Conservation (phyloP, 169 alveolate genomes). For the Eimeria acervulina region DNA sequence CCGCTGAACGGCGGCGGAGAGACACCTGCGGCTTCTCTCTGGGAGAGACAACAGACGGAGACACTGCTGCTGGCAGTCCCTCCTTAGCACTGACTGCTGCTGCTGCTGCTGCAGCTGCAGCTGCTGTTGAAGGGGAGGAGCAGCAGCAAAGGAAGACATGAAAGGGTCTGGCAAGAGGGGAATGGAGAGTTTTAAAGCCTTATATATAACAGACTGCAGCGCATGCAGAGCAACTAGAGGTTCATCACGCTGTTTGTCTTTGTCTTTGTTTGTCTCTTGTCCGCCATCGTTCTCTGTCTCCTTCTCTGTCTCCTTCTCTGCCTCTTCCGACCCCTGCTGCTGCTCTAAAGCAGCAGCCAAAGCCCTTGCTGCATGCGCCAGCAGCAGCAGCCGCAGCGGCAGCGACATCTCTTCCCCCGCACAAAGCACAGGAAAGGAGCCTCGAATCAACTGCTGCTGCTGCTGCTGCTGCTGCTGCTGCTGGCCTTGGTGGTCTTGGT, state of each 20-base stretch:
- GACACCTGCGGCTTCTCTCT: neutral
- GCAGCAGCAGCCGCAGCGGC: slow-evolving; percentile 26
- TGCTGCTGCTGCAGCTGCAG: slow-evolving; percentile 60
- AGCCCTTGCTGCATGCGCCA: slow-evolving; percentile 19
- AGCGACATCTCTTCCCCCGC: slow-evolving; percentile 29
- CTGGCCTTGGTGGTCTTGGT: slow-evolving; percentile 3
- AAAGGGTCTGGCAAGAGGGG: slow-evolving; percentile 33
- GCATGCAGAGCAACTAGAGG: slow-evolving; percentile 55
- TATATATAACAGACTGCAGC: slow-evolving; percentile 30
- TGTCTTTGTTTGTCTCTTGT: neutral
- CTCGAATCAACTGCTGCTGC: slow-evolving; percentile 46
- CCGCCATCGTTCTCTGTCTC: neutral
- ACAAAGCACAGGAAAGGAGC: slow-evolving; percentile 16
- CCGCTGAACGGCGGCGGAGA: neutral
- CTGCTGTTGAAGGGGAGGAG: neutral
- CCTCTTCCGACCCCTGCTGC: neutral
- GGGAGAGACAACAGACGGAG: neutral
- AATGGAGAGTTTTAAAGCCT: slow-evolving; percentile 5
- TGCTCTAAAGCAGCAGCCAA: neutral
- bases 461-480: slow-evolving; percentile 65
- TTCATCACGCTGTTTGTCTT: neutral
- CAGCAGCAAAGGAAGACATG: neutral
- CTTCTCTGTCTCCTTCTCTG: neutral
- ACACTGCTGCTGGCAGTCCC: neutral
- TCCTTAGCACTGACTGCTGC: neutral